Base-by-base conservation (phyloP, 23 red algal species). In the Gracilaria gracilis region DNA sequence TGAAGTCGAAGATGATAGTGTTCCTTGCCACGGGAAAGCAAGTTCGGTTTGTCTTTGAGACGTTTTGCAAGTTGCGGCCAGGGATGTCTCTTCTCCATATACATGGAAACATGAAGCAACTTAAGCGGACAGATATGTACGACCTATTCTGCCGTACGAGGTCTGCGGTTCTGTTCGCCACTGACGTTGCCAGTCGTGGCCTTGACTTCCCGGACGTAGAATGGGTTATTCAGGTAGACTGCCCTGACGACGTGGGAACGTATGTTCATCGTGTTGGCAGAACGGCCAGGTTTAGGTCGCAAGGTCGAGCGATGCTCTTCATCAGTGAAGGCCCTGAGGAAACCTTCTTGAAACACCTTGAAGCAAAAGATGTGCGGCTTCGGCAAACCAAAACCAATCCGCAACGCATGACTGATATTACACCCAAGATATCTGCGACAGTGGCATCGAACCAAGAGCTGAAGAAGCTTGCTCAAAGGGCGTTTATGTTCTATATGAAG, bases 201-300 rank as follows among this genome's bases (percentile, higher is more conserved):
- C 93, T 99, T 54, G 97, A 99, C 59, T 99, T 99, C 49, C 93
- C 91, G 25, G 88, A 78, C 49, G 89, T 99, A 36, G 94, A 95
- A 44, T 99, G 97, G 97, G 97, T 99, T 57, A 37, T 99, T 49
- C 97, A 99, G 64, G 85, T 88, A 34, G 97, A 99, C 78, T 95
- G 93, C 57, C 97, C 97, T 2, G 93, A 94, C 39, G 85, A 93
- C 48, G 92, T 94, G 36, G 86, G 69, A 59, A 86, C 87, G 1
- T 99, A 99, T 50, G 65, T 99, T 50, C 97, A 99, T 83, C 93
- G 97, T 67, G 95, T 96, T 8, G 97, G 97, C n/a, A 79, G 97
- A 35, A 99, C 97, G 13, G 97, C 97, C 42, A 86, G 97, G 39
- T 96, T 89, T 85, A 76, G 74, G 42, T 37, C 83, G 21, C 48